Conservation (phyloP, 257 asterid genomes). For the Capsicum baccatum region DNA sequence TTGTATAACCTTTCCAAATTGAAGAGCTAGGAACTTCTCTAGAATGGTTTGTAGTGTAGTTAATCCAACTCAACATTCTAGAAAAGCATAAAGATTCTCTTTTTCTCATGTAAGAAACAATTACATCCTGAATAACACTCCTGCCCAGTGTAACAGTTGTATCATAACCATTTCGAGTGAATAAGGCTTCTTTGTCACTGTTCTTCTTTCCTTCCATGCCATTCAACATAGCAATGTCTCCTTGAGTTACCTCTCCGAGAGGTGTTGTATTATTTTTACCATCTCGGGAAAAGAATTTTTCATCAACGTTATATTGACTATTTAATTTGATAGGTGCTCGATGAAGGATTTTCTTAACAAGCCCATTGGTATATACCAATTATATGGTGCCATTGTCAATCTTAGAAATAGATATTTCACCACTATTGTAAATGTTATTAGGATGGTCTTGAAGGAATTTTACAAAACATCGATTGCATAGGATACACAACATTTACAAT, state of each 20-base stretch:
- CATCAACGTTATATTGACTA: slow-evolving; percentile 30
- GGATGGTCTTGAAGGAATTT: no score
- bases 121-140: slow-evolving; percentile 33
- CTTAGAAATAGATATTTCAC: no score
- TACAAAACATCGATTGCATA: no score
- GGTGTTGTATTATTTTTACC: slow-evolving; percentile 31
- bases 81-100: slow-evolving; percentile 45
- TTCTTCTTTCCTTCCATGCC: not conserved
- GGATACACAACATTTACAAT: no score
- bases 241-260: slow-evolving; percentile 30
- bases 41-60: slow-evolving; percentile 52
- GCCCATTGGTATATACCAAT: slow-evolving; percentile 37
- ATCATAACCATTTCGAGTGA: slow-evolving; percentile 10
- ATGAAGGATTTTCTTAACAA: slow-evolving; percentile 32
- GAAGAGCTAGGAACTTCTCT: slow-evolving; percentile 60
- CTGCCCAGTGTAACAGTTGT: slow-evolving; percentile 30
- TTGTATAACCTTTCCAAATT: slow-evolving; percentile 57
- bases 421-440: no score
- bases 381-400: slow-evolving; percentile 7
- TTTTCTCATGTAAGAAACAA: slow-evolving; percentile 64
- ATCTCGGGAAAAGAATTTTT: not conserved
- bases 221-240: slow-evolving; percentile 25
- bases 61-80: slow-evolving; percentile 67
- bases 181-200: slow-evolving; percentile 31
- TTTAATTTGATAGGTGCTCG: slow-evolving; percentile 38